A percentile compares a stretch with the other conserved stretches of the same genome.
Conservation (phyloP, 257 asterid genomes). For the Haberlea rhodopensis region DNA sequence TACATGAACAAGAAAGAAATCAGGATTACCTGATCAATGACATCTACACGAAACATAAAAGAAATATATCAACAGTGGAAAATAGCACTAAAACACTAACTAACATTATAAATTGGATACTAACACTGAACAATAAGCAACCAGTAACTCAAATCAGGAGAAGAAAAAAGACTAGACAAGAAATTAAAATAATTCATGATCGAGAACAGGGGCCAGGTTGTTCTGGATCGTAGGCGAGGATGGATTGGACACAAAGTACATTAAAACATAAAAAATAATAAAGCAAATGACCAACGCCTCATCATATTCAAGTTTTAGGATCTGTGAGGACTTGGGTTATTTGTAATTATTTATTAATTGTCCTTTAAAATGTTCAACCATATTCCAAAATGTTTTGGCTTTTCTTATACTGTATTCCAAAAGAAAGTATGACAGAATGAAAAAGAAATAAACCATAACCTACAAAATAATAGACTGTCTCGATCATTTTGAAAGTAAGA, state of each 20-base stretch:
- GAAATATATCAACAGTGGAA: slow-evolving; percentile 11
- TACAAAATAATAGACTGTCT: not conserved
- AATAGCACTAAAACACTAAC: slow-evolving; percentile 20
- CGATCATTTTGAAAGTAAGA: not conserved
- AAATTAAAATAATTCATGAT: not conserved
- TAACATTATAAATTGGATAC: slow-evolving; percentile 5
- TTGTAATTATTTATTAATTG: too few species aligned
- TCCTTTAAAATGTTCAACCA: too few species aligned
- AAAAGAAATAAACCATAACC: not conserved
- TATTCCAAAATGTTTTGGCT: too few species aligned
- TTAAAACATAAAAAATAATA: too few species aligned
- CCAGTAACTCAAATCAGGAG: not conserved
- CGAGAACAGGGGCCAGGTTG: not conserved
- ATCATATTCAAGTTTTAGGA: not conserved
- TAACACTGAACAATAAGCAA: slow-evolving; percentile 6
- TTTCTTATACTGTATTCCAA: too few species aligned
- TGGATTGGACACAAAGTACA: not conserved
- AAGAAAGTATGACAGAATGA: not conserved
- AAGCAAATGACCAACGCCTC: not conserved
- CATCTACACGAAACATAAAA: slow-evolving; percentile 17
- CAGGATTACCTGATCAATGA: slow-evolving; percentile 26
- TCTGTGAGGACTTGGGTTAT: too few species aligned
- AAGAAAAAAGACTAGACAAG: not conserved
- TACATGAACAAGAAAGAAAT: slow-evolving; percentile 30
- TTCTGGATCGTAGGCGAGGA: not conserved